A percentile compares a stretch with the other conserved stretches of the same genome.
These are phyloP conservation scores for Cystofilobasidium ferigula DNA, from an alignment of 768 basidiomycete genomes.

Conservation along the genomic window DNA sequence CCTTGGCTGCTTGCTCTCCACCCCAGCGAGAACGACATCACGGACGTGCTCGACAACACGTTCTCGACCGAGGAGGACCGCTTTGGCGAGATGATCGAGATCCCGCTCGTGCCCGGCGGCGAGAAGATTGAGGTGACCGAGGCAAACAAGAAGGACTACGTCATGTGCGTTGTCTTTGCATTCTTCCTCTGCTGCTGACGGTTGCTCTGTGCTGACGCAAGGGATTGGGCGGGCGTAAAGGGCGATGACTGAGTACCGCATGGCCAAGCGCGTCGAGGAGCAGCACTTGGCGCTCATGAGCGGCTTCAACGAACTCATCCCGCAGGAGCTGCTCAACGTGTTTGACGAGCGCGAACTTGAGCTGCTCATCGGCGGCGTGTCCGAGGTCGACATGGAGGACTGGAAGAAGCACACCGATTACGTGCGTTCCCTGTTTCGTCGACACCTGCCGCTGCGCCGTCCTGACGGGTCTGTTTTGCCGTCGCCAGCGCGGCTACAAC, in stretches of 20 bases:
- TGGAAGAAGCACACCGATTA: conserved; percentile 99
- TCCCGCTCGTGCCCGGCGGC: conserved; percentile 85
- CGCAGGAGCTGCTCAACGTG: conserved; percentile 92
- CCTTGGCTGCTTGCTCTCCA: neutral
- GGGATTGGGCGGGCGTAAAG: too few relatives aligned
- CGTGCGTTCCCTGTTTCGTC: conserved; percentile 18
- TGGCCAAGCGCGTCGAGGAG: conserved; percentile 91
- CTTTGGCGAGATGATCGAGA: conserved; percentile 94
- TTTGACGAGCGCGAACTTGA: conserved; percentile 98
- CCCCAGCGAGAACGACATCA: conserved; percentile 87
- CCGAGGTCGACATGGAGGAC: conserved; percentile 98
- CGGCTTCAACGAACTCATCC: conserved; percentile 98
- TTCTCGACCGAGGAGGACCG: conserved; percentile 95
- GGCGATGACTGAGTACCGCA: conserved; percentile 87
- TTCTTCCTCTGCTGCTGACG: too few relatives aligned
- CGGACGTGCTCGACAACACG: conserved; percentile 93
- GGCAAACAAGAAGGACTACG: conserved; percentile 98
- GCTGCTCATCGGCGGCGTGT: conserved; percentile 96
- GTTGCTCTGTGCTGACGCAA: neutral
- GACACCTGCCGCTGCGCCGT: neutral
- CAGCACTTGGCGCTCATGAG: conserved; percentile 99
- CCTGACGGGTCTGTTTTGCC: neutral
- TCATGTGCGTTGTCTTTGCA: conserved; percentile 40
- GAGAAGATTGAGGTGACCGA: conserved; percentile 77
- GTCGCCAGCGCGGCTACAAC: conserved; percentile 29